A percentile compares a stretch with the other conserved stretches of the same genome.
These are phyloP conservation scores for Colletotrichum sp. DNA, from an alignment of 2,329 filamentous ascomycete species.

Conservation along the genomic window DNA sequence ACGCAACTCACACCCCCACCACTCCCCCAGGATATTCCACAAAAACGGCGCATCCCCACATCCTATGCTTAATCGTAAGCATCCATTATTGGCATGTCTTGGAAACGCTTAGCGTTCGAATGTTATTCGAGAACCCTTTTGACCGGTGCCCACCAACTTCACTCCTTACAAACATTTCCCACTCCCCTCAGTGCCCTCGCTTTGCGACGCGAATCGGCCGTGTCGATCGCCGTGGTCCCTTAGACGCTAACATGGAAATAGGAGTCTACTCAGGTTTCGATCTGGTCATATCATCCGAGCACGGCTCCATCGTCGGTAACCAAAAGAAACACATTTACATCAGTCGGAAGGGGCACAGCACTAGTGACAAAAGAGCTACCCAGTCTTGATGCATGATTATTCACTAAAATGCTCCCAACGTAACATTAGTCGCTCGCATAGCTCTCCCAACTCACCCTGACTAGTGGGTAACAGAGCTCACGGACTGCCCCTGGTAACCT, in stretches of 20 bases:
- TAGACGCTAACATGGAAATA: not conserved
- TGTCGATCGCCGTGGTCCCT: not conserved
- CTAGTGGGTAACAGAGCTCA: not conserved
- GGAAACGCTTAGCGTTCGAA: not conserved
- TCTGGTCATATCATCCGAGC: not conserved
- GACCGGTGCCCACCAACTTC: not conserved
- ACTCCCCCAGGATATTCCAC: not conserved
- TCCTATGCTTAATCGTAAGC: not conserved
- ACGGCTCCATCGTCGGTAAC: not conserved
- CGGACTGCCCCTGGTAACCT: not conserved
- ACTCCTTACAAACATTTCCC: not conserved
- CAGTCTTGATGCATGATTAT: not conserved
- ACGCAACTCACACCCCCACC: not conserved
- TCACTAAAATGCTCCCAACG: not conserved
- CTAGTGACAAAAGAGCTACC: not conserved
- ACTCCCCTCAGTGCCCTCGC: not conserved
- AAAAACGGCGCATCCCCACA: not conserved
- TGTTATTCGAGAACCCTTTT: not conserved
- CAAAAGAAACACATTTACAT: not conserved
- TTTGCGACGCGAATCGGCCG: not conserved
- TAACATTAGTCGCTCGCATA: not conserved
- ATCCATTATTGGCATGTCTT: not conserved
- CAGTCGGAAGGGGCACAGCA: not conserved
- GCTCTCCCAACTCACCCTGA: not conserved
- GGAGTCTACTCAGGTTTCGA: not conserved